A percentile compares a stretch with the other conserved stretches of the same genome.
phyloP scores from a whole-genome alignment of 768 basidiomycete species.

The Russula brevipes region DNA sequence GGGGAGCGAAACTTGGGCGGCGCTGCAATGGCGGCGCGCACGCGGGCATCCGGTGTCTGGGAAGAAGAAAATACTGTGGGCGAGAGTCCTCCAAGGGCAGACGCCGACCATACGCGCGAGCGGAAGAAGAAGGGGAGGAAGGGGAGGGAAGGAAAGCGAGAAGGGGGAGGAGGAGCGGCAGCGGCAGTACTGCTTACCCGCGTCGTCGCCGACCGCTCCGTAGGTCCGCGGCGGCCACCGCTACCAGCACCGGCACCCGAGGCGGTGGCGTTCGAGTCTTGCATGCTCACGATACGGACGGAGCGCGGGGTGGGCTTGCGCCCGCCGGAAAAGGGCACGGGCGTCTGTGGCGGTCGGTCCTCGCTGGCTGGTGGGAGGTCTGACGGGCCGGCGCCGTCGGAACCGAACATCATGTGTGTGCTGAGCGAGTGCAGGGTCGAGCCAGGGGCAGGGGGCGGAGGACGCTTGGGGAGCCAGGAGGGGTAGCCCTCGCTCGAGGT shows the following conservation, averaged over 20 bases:
- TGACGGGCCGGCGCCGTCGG: background rate
- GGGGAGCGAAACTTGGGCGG: slow-evolving; percentile 62
- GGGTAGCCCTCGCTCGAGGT: slow-evolving; percentile 58
- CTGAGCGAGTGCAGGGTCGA: slow-evolving; percentile 62
- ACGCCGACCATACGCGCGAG: slow-evolving; percentile 52
- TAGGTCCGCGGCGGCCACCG: slow-evolving; percentile 37
- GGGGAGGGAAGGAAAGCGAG: background rate
- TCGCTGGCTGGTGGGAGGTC: slow-evolving; percentile 25
- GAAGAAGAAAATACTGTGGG: slow-evolving; percentile 45
- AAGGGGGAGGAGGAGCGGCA: slow-evolving; percentile 4
- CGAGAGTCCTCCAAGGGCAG: slow-evolving; percentile 33
- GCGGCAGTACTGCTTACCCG: slow-evolving; percentile 35
- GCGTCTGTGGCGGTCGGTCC: slow-evolving; percentile 9
- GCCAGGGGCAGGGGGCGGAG: slow-evolving; percentile 68
- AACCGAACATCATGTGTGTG: slow-evolving; percentile 33
- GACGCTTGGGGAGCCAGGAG: slow-evolving; percentile 77
- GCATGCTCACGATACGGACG: slow-evolving; percentile 72
- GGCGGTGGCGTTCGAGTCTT: slow-evolving; percentile 33
- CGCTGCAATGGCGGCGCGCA: slow-evolving; percentile 29
- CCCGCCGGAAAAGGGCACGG: slow-evolving; percentile 45
- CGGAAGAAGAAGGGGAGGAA: slow-evolving; percentile 29
- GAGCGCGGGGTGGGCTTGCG: slow-evolving; percentile 76
- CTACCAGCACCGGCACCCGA: background rate
- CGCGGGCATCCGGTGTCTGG: slow-evolving; percentile 30
- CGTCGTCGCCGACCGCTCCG: slow-evolving; percentile 45